A percentile compares a stretch with the other conserved stretches of the same genome.
Evolutionary conservation across 73 alveolate species (phyloP).

Genomic region (Paramecium pentaurelia): DNA sequence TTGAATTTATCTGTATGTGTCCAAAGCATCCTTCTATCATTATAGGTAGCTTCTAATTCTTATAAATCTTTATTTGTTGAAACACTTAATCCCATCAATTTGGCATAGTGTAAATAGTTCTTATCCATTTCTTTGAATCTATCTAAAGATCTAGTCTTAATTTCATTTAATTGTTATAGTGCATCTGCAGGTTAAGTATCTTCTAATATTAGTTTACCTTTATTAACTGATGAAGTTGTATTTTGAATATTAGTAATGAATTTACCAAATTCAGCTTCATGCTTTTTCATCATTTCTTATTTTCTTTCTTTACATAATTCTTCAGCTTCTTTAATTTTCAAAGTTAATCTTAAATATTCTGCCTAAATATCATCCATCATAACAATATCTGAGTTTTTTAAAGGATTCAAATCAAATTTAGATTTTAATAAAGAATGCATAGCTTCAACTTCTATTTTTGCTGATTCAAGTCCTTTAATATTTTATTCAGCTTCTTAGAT

Average conservation of each 20-base stretch:
- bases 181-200: conserved; percentile 59
- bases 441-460: conserved; percentile 71
- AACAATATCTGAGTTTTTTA: not conserved
- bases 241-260: conserved; percentile 8
- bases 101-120: conserved; percentile 37
- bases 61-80: conserved; percentile 45
- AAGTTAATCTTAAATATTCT: conserved; percentile 26
- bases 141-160: conserved; percentile 27
- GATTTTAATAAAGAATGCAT: conserved; percentile 61
- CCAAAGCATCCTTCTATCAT: conserved; percentile 58
- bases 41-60: conserved; percentile 55
- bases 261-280: conserved; percentile 44
- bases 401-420: conserved; percentile 40
- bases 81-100: conserved; percentile 44
- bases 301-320: conserved; percentile 40
- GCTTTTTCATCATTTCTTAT: conserved; percentile 47
- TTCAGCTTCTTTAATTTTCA: conserved; percentile 53
- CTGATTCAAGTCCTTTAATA: conserved; percentile 66
- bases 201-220: conserved; percentile 40
- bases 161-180: conserved; percentile 16
- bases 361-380: conserved; percentile 51
- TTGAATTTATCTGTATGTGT: conserved; percentile 55
- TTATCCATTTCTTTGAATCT: conserved; percentile 44
- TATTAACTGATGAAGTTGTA: conserved; percentile 32
- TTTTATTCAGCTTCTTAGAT: conserved; percentile 62